Evolutionary conservation across 768 basidiomycete genomes (phyloP).

Genomic region (Trametopsis cervina): DNA sequence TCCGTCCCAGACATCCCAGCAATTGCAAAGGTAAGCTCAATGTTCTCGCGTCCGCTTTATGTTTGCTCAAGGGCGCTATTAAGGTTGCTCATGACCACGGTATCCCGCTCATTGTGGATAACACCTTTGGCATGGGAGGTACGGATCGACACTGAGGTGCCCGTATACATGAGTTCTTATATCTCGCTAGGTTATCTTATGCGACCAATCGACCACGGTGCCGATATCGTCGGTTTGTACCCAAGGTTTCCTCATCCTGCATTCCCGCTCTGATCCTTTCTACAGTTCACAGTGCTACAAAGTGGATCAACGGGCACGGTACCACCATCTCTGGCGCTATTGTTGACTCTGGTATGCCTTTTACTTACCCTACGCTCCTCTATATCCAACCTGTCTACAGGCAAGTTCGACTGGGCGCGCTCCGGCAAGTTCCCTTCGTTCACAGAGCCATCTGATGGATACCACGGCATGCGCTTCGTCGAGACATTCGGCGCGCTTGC

Average conservation of each 20-base stretch:
- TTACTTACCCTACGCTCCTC: conserved; percentile 1
- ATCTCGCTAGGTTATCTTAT: conserved; percentile 53
- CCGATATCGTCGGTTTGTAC: conserved; percentile 64
- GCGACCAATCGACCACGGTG: conserved; percentile 65
- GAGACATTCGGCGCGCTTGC: conserved; percentile 61
- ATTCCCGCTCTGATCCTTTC: background rate
- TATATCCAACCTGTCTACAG: conserved; percentile 21
- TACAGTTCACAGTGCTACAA: conserved; percentile 68
- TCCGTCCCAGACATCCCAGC: conserved; percentile 59
- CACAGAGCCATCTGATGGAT: conserved; percentile 68
- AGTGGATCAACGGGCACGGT: conserved; percentile 82
- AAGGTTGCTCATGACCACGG: conserved; percentile 65
- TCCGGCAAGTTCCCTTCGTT: conserved; percentile 70
- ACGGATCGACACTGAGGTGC: too few relatives aligned
- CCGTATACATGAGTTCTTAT: background rate
- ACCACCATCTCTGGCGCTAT: conserved; percentile 75
- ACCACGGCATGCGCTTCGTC: conserved; percentile 62
- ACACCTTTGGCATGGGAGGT: conserved; percentile 72
- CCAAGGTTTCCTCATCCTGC: too few relatives aligned
- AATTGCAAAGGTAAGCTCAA: conserved; percentile 50
- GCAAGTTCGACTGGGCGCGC: conserved; percentile 67
- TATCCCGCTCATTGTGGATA: conserved; percentile 77
- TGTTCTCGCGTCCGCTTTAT: background rate
- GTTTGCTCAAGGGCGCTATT: background rate
- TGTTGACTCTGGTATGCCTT: conserved; percentile 53